These are phyloP conservation scores for Pichia kudriavzevii DNA, from an alignment of 1,139 yeast genomes.

Conservation along the genomic window DNA sequence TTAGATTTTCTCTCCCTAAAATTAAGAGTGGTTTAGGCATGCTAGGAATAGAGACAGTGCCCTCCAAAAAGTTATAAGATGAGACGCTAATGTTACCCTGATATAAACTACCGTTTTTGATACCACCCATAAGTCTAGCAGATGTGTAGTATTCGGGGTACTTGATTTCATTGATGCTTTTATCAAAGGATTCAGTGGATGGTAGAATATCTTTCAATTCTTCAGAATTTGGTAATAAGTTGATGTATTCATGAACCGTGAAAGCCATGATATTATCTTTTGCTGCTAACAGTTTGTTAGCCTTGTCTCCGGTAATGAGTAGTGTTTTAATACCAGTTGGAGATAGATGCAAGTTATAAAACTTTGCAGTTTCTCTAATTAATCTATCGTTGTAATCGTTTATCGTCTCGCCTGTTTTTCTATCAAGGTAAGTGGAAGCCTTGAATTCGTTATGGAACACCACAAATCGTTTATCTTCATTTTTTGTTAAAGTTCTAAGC, in stretches of 20 bases:
- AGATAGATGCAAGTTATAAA: constrained; percentile 64
- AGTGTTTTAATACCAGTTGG: constrained; percentile 43
- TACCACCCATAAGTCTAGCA: constrained; percentile 83
- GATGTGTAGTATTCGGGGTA: constrained; percentile 76
- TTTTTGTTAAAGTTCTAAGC: constrained; percentile 66
- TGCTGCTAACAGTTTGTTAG: constrained; percentile 53
- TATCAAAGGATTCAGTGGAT: constrained; percentile 34
- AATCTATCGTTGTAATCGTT: constrained; percentile 93
- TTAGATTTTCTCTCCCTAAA: constrained; percentile 75
- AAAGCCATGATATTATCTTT: constrained; percentile 47
- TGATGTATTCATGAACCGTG: constrained; percentile 60
- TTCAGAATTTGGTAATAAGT: constrained; percentile 65
- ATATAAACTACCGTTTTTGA: constrained; percentile 77
- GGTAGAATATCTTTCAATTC: constrained; percentile 80
- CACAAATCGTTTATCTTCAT: constrained; percentile 76
- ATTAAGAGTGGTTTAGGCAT: constrained; percentile 78
- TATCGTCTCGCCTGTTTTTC: constrained; percentile 63
- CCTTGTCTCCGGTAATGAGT: constrained; percentile 71
- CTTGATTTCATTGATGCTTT: constrained; percentile 39
- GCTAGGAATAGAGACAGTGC: constrained; percentile 64
- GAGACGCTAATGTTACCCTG: constrained; percentile 81
- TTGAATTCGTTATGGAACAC: constrained; percentile 92
- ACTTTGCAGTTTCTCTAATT: constrained; percentile 64
- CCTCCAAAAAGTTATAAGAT: constrained; percentile 84
- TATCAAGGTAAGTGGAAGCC: constrained; percentile 57